Evolutionary conservation across 1,139 yeast species (phyloP).

Genomic region (Hyphopichia pseudoburtonii): DNA sequence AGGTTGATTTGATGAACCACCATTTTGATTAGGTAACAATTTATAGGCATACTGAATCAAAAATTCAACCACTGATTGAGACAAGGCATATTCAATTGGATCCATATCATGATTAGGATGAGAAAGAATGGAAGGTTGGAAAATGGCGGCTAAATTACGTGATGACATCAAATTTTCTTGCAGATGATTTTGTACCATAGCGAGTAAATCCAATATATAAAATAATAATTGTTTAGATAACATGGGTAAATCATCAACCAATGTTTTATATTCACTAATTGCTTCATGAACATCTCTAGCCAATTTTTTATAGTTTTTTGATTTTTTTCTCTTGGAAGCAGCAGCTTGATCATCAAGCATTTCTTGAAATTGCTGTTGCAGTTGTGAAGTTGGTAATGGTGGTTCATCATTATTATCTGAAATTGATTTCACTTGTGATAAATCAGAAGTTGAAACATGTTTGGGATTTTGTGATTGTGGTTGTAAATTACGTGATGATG

Average conservation of each 20-base stretch:
- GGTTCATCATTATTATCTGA: constrained; percentile 5
- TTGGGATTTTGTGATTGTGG: constrained; percentile 4
- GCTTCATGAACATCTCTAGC: constrained; percentile 68
- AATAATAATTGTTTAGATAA: constrained; percentile 80
- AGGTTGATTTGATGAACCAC: neutral
- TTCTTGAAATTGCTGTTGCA: constrained; percentile 3
- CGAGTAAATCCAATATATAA: constrained; percentile 81
- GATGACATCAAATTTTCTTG: constrained; percentile 87
- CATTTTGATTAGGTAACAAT: constrained; percentile 53
- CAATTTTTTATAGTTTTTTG: constrained; percentile 41
- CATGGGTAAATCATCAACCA: constrained; percentile 67
- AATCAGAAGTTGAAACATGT: constrained; percentile 1
- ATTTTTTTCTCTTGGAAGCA: constrained; percentile 15
- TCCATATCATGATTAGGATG: constrained; percentile 92
- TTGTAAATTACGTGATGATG: neutral
- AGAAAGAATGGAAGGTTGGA: constrained; percentile 90
- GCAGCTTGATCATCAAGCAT: neutral
- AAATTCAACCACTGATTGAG: constrained; percentile 85
- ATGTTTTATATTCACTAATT: constrained; percentile 64
- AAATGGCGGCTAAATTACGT: constrained; percentile 89
- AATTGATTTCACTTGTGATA: constrained; percentile 6
- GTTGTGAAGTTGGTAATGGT: neutral
- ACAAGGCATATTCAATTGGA: constrained; percentile 86
- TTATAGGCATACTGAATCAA: constrained; percentile 83
- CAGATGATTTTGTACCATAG: constrained; percentile 80